Conservation (phyloP, 2,329 filamentous ascomycete genomes). For the Fusarium agapanthi region DNA sequence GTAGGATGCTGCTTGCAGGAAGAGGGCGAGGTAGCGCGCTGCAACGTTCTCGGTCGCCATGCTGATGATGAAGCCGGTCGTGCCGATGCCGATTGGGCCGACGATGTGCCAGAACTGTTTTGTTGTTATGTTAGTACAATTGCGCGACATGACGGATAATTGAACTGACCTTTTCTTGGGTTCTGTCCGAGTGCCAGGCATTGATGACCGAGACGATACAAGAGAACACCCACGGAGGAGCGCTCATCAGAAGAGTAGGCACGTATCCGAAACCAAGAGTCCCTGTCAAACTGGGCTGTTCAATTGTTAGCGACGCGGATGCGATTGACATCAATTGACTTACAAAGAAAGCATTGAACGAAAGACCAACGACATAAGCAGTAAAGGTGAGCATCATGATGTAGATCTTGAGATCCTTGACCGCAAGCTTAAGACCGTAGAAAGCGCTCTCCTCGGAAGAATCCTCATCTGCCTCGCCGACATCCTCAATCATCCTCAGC, state of each 20-base stretch:
- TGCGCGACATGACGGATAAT: not conserved
- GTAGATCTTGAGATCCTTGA: constrained; percentile 70
- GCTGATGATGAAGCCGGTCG: constrained; percentile 66
- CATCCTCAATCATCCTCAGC: constrained; percentile 65
- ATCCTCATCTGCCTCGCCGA: constrained; percentile 64
- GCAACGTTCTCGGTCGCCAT: constrained; percentile 65
- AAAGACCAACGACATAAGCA: constrained; percentile 66
- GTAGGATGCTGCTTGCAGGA: constrained; percentile 66
- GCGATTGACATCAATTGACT: not conserved
- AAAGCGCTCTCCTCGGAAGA: constrained; percentile 58
- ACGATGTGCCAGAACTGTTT: constrained; percentile 65
- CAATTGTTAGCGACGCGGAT: not conserved
- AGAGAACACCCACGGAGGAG: constrained; percentile 67
- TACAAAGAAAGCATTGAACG: constrained; percentile 66
- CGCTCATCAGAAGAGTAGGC: constrained; percentile 63
- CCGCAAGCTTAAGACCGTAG: constrained; percentile 64
- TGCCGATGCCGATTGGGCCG: constrained; percentile 61
- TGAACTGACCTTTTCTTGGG: constrained; percentile 58
- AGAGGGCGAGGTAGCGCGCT: constrained; percentile 67
- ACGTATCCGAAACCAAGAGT: constrained; percentile 63
- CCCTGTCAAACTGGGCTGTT: constrained; percentile 56
- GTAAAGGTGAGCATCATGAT: constrained; percentile 70
- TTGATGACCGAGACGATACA: constrained; percentile 64
- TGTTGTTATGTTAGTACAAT: constrained; percentile 10
- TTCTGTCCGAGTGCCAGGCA: constrained; percentile 65